Evolutionary conservation across 768 basidiomycete species (phyloP).

Genomic region (Filobasidium wieringae): DNA sequence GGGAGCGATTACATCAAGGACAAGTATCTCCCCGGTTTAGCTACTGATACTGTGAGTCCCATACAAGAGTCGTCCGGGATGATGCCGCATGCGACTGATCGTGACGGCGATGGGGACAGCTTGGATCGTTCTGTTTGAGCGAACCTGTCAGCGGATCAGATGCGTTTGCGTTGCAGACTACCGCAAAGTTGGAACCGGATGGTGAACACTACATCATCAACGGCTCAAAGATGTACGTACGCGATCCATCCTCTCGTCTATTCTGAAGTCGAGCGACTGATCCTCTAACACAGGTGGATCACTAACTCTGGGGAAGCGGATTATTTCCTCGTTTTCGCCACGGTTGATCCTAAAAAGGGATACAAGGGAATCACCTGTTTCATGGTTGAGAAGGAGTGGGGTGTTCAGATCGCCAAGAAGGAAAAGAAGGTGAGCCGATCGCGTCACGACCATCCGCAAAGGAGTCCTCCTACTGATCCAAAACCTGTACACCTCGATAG

Average conservation of each 20-base stretch:
- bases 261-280: background rate
- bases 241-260: background rate
- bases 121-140: slow-evolving; percentile 90
- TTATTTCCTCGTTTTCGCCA: slow-evolving; percentile 62
- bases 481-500: slow-evolving; percentile 21
- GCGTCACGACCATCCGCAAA: background rate
- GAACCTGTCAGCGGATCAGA: slow-evolving; percentile 90
- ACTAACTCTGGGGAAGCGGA: slow-evolving; percentile 89
- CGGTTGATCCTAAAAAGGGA: slow-evolving; percentile 82
- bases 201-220: slow-evolving; percentile 77
- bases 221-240: slow-evolving; percentile 76
- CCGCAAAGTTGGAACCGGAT: slow-evolving; percentile 60
- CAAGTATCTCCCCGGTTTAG: slow-evolving; percentile 73
- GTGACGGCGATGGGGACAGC: slow-evolving; percentile 50
- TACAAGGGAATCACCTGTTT: slow-evolving; percentile 99
- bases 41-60: slow-evolving; percentile 56
- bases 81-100: too few relatives aligned
- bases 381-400: slow-evolving; percentile 90
- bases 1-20: slow-evolving; percentile 73
- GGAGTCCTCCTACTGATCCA: too few relatives aligned
- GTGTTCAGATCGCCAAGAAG: slow-evolving; percentile 93
- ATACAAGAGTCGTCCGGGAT: too few relatives aligned
- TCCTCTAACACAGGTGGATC: slow-evolving; percentile 52
- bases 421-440: slow-evolving; percentile 59
- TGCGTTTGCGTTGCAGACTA: slow-evolving; percentile 90